Percentiles rank a stretch among this genome's conserved stretches.
phyloP scores from a whole-genome alignment of 2,329 filamentous ascomycete species.

The Fusarium siculi region DNA sequence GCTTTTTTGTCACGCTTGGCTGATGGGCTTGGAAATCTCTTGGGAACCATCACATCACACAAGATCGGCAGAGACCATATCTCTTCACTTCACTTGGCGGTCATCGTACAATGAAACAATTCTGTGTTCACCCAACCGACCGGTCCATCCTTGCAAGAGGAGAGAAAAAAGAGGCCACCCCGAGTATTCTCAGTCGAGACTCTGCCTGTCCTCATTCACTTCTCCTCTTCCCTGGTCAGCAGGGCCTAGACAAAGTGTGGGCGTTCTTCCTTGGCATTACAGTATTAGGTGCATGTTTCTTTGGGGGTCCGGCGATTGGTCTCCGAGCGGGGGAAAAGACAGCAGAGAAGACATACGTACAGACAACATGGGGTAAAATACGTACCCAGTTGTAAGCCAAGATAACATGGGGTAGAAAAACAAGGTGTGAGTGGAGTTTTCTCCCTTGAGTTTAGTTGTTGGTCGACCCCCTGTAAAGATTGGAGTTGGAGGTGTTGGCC shows the following conservation, averaged over 20 bases:
- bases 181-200: constrained; percentile 31
- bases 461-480: neutral
- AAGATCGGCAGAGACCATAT: constrained; percentile 18
- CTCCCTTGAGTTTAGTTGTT: neutral
- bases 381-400: constrained; percentile 1
- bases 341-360: neutral
- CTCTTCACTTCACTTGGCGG: neutral
- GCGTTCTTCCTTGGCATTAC: constrained; percentile 9
- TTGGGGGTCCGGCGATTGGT: constrained; percentile 38
- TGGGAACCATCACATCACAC: constrained; percentile 2
- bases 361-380: constrained; percentile 25
- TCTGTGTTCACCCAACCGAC: neutral
- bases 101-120: constrained; percentile 32
- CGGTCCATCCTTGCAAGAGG: neutral
- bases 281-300: constrained; percentile 1
- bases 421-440: constrained; percentile 17
- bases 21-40: constrained; percentile 19
- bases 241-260: constrained; percentile 23
- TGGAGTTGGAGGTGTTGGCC: constrained; percentile 12
- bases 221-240: neutral
- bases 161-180: neutral
- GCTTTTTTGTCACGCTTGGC: constrained; percentile 28
- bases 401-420: constrained; percentile 12
- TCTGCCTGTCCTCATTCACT: neutral
- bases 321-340: constrained; percentile 22